phyloP scores from a whole-genome alignment of 176 grass and related monocot species.

The Rhynchospora tenuis region DNA sequence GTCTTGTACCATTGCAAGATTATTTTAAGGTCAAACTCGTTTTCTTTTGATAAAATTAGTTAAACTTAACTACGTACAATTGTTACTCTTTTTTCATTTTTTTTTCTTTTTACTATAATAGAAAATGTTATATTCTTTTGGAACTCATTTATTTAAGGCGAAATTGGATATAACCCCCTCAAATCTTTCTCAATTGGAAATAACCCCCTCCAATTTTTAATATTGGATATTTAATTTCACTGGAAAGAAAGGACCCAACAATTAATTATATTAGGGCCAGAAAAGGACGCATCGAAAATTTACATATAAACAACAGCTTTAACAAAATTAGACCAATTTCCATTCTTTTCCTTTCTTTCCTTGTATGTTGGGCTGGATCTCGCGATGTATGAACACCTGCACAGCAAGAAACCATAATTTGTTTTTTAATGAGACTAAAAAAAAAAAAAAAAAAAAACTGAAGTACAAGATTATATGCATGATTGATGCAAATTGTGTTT shows the following conservation, averaged over 20 bases:
- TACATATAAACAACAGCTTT: not conserved
- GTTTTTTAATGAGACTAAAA: too few relatives aligned
- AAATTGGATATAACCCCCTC: too few relatives aligned
- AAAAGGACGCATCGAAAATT: not conserved
- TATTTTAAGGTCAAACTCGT: not conserved
- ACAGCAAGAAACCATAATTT: too few relatives aligned
- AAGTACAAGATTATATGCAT: too few relatives aligned
- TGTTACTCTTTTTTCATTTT: not conserved
- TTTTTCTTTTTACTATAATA: not conserved
- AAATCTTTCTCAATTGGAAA: too few relatives aligned
- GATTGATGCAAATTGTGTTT: too few relatives aligned
- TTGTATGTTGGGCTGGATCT: too few relatives aligned
- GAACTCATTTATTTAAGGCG: not conserved
- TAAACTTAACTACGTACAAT: not conserved
- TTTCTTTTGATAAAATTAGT: not conserved
- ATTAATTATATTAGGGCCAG: not conserved
- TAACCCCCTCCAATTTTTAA: too few relatives aligned
- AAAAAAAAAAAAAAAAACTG: too few relatives aligned
- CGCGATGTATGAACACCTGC: too few relatives aligned
- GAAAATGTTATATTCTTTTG: not conserved
- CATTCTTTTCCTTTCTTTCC: not conserved
- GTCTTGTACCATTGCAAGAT: not conserved
- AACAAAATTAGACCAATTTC: not conserved
- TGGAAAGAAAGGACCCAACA: not conserved
- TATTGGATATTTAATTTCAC: not conserved